Conservation (phyloP, 2,329 filamentous ascomycete species). For the Escovopsis sp. region DNA sequence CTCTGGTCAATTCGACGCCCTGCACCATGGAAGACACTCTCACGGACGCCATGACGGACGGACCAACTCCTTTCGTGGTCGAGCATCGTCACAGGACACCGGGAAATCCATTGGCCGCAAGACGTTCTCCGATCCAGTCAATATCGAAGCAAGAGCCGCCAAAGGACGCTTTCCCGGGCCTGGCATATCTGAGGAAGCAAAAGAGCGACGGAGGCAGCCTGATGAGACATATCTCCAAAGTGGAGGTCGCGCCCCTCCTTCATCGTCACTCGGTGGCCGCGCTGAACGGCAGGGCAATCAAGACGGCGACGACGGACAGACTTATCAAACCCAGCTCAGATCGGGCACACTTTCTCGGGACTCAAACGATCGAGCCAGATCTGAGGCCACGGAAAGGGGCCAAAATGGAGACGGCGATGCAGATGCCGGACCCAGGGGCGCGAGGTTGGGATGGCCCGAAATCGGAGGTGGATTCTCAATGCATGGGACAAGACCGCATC, state of each 20-base stretch:
- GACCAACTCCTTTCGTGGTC: background rate
- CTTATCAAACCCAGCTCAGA: background rate
- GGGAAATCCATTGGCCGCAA: background rate
- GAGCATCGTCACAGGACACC: background rate
- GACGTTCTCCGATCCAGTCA: background rate
- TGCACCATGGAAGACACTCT: background rate
- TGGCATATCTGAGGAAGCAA: background rate
- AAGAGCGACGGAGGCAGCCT: background rate
- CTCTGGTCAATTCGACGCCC: background rate
- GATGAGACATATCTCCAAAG: background rate
- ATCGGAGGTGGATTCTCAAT: background rate
- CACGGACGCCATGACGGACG: background rate
- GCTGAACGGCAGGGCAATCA: background rate
- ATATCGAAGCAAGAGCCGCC: background rate
- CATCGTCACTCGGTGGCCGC: background rate
- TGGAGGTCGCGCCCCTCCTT: background rate
- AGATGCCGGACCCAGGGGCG: slow-evolving; percentile 2
- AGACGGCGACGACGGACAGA: background rate
- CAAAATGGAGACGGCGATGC: slow-evolving; percentile 8
- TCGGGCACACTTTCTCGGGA: background rate
- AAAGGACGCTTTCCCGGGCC: background rate
- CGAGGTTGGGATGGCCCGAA: slow-evolving; percentile 4
- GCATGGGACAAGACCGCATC: background rate
- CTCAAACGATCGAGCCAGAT: background rate
- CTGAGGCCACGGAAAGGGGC: background rate